Base-by-base conservation (phyloP, 2,329 filamentous ascomycete genomes). In the Catunica adiposa region DNA sequence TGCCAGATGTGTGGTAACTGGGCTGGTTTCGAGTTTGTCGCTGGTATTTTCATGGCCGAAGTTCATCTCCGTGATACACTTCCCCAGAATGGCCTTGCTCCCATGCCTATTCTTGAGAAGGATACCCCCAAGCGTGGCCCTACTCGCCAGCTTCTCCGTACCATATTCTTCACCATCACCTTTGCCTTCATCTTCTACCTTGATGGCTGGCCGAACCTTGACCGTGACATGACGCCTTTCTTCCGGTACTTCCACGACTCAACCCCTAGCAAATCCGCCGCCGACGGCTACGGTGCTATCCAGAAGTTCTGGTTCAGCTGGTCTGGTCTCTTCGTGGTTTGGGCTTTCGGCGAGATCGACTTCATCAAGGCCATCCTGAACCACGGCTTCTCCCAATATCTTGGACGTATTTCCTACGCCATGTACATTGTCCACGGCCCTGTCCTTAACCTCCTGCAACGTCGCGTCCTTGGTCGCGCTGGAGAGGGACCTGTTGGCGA, bases 361-460 rank as follows among this genome's bases (percentile, higher is more conserved):
- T 65, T 62, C 3, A 73, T 76, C 68, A 73, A 75, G 61, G 65
- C 67, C 17, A 66, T 78, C 56, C 78, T 80, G 65, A 73, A 73
- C 62, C 66, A 68, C 1, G 62, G 66, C 1, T 61, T 70, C 15
- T 68, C 78, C 2, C 77, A 79, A 62, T 82, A 81, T 64, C 67
- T 82, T 4, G 79, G 79, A 58, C 73, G 73, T 62, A 74, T 82
- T 60, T 80, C 76, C 54, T 82, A 78, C 62, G 73, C 76, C 52
- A 63, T 82, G 25, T 82, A 82, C 63, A 70, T 82, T 14, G 74
- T 80, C 68, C 79, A 82, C 42, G 56, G 56, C 15, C 51, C 58
- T 1, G 55, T 60, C 25, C 55, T 60, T 40, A 55, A 56, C 34
- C 53, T 58, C 20, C 56, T 55, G 8, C 57, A 58, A 25, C 48